These are phyloP conservation scores for Lathyrus oleraceus DNA, from an alignment of 306 rosid genomes.

Conservation along the genomic window DNA sequence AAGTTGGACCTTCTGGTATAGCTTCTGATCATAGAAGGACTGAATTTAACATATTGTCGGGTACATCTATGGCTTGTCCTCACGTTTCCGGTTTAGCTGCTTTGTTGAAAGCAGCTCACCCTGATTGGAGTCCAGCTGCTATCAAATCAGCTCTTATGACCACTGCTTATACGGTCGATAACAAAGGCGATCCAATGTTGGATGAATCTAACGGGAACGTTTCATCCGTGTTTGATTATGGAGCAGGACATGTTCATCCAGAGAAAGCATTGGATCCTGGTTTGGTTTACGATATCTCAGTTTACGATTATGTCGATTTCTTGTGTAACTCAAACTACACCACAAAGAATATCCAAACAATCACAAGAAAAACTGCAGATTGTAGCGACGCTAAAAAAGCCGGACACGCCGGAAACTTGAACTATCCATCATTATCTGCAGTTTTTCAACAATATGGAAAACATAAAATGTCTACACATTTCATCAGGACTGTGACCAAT, in stretches of 20 bases:
- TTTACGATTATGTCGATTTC: constrained; percentile 75
- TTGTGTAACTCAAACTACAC: constrained; percentile 85
- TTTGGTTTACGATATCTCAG: constrained; percentile 58
- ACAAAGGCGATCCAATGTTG: constrained; percentile 59
- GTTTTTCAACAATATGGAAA: constrained; percentile 83
- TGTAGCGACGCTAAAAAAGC: constrained; percentile 70
- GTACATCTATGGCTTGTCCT: constrained; percentile 97
- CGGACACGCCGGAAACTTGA: constrained; percentile 80
- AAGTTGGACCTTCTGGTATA: constrained; percentile 75
- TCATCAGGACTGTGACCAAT: constrained; percentile 80
- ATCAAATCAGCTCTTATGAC: constrained; percentile 87
- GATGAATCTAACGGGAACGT: constrained; percentile 85
- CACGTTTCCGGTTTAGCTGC: constrained; percentile 91
- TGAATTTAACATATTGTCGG: constrained; percentile 80
- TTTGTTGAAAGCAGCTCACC: constrained; percentile 85
- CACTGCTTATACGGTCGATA: constrained; percentile 74
- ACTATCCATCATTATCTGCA: constrained; percentile 75
- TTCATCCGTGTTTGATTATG: constrained; percentile 71
- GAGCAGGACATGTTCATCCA: constrained; percentile 89
- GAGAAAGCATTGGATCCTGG: constrained; percentile 87
- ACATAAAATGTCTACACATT: constrained; percentile 75
- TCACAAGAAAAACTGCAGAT: constrained; percentile 69
- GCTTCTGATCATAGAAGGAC: constrained; percentile 65
- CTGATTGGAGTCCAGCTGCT: constrained; percentile 88
- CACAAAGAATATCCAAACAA: constrained; percentile 54